Evolutionary conservation across 768 basidiomycete species (phyloP).

Genomic region (Candolleomyces eurysporus): DNA sequence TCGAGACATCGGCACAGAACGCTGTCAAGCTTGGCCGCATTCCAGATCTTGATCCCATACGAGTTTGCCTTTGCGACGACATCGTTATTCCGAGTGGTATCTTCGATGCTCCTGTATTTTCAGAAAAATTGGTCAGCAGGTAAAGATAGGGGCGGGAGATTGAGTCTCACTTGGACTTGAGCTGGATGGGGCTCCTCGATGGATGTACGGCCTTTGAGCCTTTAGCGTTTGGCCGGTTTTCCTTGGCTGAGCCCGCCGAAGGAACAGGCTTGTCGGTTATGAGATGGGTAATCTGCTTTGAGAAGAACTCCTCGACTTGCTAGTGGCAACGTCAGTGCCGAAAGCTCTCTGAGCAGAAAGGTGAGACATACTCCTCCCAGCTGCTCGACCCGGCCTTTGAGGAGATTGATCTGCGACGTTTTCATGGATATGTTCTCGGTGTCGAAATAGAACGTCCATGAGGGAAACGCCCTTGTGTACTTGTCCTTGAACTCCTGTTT

Average conservation of each 20-base stretch:
- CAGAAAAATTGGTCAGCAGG: no score
- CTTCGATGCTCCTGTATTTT: slow-evolving; percentile 6
- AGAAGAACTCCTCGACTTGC: slow-evolving; percentile 89
- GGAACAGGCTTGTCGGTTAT: slow-evolving; percentile 60
- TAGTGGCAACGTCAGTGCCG: slow-evolving; percentile 25
- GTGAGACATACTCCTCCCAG: slow-evolving; percentile 75
- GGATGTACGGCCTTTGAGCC: slow-evolving; percentile 18
- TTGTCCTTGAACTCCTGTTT: slow-evolving; percentile 77
- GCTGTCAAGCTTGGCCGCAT: slow-evolving; percentile 63
- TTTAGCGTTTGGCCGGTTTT: slow-evolving; percentile 50
- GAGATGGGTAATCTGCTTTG: slow-evolving; percentile 81
- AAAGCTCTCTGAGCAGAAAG: neutral
- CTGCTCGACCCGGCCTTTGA: slow-evolving; percentile 56
- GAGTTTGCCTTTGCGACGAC: slow-evolving; percentile 64
- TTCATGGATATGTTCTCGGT: slow-evolving; percentile 45
- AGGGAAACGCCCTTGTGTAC: slow-evolving; percentile 83
- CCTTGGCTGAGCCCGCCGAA: slow-evolving; percentile 46
- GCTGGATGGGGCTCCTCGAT: slow-evolving; percentile 67
- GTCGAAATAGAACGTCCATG: slow-evolving; percentile 86
- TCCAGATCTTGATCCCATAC: slow-evolving; percentile 89
- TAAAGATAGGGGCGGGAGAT: neutral
- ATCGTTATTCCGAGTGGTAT: slow-evolving; percentile 30
- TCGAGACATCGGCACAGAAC: slow-evolving; percentile 67
- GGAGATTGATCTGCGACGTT: slow-evolving; percentile 30
- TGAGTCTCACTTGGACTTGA: slow-evolving; percentile 51